Evolutionary conservation across 768 basidiomycete species (phyloP), one percentile per base, ranked within the genome.

Genomic region (Russula sp.): DNA sequence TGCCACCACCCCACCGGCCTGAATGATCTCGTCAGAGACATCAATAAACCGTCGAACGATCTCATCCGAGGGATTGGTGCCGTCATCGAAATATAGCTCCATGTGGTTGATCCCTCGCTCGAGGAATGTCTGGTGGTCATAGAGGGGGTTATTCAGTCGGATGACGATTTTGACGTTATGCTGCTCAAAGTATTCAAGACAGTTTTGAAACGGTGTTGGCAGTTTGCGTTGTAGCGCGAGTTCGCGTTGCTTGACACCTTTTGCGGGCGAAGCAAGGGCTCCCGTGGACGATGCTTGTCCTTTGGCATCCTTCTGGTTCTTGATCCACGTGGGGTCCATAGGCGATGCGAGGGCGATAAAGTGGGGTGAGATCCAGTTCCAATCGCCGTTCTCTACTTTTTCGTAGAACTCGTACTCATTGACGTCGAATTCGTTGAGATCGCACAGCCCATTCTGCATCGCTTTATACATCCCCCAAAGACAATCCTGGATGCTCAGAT

Each of bases 81-180:
- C 97, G 73, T 99, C 97, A 74, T 98, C 94, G 68, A 97, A 98
- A 75, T 96, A 98, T 66, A 98, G 82, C 68, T 96, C 94, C 76
- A 88, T 80, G 72, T 97, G 92, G 68, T 87, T 86, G 71, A 96
- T 89, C 11, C 92, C 93, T 52, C 84, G 85, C 69, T 91, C 89
- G 69, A 86, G 72, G 76, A 97, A 98, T 11, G 88, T 81, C 58
- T 80, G 76, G 61, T 83, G 81, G 73, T 96, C 94, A 74, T 95
- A 99, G 20, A 98, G 79, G 68, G 92, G 83, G 63, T 94, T 94
- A 73, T 99, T 99, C 35, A 98, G 76, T 62, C 97, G 89, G 61
- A 99, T 87, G 51, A 99, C 94, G 31, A 96, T 79, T 74, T 91
- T 93, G 73, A 99, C 83, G 59, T 86, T 84, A 63, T 85, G 84